Percentiles rank a stretch among this genome's conserved stretches.
Conservation (phyloP, 345 rosid species). For the Eutrema japonicum region DNA sequence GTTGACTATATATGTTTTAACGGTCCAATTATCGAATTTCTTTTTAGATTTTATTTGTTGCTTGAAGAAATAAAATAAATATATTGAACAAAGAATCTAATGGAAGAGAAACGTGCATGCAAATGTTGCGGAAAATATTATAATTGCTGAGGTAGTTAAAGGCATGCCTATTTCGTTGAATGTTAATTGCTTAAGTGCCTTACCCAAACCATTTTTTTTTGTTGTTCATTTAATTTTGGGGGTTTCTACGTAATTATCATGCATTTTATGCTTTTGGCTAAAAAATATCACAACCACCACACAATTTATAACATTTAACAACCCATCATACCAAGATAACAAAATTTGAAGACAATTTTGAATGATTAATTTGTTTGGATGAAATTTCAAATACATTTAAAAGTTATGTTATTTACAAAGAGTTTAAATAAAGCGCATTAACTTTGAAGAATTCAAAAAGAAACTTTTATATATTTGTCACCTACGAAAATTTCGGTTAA, state of each 20-base stretch:
- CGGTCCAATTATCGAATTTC: not conserved
- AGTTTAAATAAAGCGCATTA: too few species aligned
- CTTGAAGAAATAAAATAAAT: not conserved
- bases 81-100: slow-evolving; percentile 34
- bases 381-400: too few species aligned
- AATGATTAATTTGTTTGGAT: too few species aligned
- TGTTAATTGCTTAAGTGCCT: slow-evolving; percentile 29
- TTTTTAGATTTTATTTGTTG: not conserved
- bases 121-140: slow-evolving; percentile 41
- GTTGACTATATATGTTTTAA: slow-evolving; percentile 33
- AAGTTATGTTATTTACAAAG: too few species aligned
- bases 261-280: slow-evolving; percentile 36
- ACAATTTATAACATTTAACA: slow-evolving; percentile 32
- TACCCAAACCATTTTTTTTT: slow-evolving; percentile 11
- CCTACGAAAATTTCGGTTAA: too few species aligned
- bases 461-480: too few species aligned
- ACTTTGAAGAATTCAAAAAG: too few species aligned
- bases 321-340: slow-evolving; percentile 32
- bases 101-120: slow-evolving; percentile 43
- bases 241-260: slow-evolving; percentile 29
- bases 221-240: not conserved
- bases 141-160: slow-evolving; percentile 41
- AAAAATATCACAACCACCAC: slow-evolving; percentile 34
- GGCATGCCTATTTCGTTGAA: slow-evolving; percentile 41
- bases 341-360: too few species aligned